These are phyloP conservation scores for Lasiodiplodia sp. DNA, from an alignment of 2,329 filamentous ascomycete genomes.

Conservation along the genomic window DNA sequence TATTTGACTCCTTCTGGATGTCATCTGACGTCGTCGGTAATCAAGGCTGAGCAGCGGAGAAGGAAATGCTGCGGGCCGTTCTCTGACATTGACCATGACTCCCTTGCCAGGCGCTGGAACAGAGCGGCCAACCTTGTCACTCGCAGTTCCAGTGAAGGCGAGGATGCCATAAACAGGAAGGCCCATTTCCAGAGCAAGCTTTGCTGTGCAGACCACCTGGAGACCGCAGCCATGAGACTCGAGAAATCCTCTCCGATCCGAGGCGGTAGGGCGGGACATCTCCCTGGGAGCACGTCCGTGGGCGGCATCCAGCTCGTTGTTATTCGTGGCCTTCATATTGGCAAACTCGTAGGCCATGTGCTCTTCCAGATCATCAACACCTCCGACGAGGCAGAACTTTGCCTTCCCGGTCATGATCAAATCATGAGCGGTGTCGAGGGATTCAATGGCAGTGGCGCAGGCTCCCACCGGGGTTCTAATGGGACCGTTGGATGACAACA, in stretches of 20 bases:
- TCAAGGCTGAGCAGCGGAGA: conserved; percentile 37
- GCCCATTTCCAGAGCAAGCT: conserved; percentile 46
- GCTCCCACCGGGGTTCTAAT: conserved; percentile 48
- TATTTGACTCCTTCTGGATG: background rate
- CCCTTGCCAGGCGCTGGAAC: conserved; percentile 51
- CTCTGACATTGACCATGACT: conserved; percentile 42
- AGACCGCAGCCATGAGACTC: conserved; percentile 48
- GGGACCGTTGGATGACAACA: conserved; percentile 44
- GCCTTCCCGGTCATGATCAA: conserved; percentile 30
- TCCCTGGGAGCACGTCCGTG: conserved; percentile 40
- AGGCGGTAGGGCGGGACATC: conserved; percentile 46
- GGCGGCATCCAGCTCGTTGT: conserved; percentile 40
- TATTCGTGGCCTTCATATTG: conserved; percentile 48
- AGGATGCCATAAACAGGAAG: conserved; percentile 47
- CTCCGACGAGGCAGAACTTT: conserved; percentile 45
- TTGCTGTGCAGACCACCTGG: conserved; percentile 45
- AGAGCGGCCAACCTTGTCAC: conserved; percentile 46
- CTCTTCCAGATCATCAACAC: conserved; percentile 44
- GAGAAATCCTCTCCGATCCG: conserved; percentile 47
- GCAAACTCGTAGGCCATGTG: conserved; percentile 44
- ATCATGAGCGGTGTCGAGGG: conserved; percentile 43
- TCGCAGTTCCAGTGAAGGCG: conserved; percentile 42
- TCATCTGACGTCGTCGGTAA: background rate
- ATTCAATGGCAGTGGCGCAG: conserved; percentile 50
- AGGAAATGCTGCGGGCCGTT: conserved; percentile 31